phyloP scores from a whole-genome alignment of 2,329 filamentous ascomycete genomes.

The Arthrobotrys conoides region DNA sequence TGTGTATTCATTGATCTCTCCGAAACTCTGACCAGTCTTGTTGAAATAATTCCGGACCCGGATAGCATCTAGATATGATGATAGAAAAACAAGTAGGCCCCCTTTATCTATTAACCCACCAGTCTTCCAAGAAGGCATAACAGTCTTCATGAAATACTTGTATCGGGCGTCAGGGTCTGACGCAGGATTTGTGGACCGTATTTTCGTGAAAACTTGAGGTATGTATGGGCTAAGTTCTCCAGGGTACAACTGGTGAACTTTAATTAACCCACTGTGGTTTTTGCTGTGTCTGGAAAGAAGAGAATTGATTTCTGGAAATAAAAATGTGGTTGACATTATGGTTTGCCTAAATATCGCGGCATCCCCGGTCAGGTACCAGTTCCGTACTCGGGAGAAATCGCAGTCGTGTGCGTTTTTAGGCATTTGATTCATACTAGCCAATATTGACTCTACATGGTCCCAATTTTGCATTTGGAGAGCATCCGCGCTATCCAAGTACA shows the following conservation, averaged over 20 bases:
- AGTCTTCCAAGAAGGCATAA: conserved; percentile 79
- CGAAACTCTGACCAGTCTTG: conserved; percentile 73
- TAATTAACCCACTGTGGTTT: conserved; percentile 85
- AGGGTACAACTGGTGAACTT: conserved; percentile 76
- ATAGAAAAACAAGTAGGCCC: conserved; percentile 89
- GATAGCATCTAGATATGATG: conserved; percentile 95
- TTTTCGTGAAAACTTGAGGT: conserved; percentile 90
- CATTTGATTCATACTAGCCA: conserved; percentile 90
- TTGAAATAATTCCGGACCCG: conserved; percentile 91
- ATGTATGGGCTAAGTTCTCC: conserved; percentile 77
- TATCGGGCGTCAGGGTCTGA: conserved; percentile 90
- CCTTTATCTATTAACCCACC: conserved; percentile 67
- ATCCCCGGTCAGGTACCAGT: conserved; percentile 92
- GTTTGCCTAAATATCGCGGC: conserved; percentile 87
- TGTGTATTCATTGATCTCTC: conserved; percentile 89
- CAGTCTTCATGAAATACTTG: conserved; percentile 86
- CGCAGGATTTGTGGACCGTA: conserved; percentile 78
- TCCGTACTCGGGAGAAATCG: conserved; percentile 90
- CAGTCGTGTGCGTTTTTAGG: conserved; percentile 91
- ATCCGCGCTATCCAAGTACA: conserved; percentile 91
- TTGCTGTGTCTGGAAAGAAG: conserved; percentile 81
- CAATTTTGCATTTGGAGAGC: conserved; percentile 98
- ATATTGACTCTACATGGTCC: conserved; percentile 94
- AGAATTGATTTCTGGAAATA: conserved; percentile 88
- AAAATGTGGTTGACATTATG: conserved; percentile 82